Conservation (phyloP, 352 stramenopile species). For the Globisporangium cylindrosporum region DNA sequence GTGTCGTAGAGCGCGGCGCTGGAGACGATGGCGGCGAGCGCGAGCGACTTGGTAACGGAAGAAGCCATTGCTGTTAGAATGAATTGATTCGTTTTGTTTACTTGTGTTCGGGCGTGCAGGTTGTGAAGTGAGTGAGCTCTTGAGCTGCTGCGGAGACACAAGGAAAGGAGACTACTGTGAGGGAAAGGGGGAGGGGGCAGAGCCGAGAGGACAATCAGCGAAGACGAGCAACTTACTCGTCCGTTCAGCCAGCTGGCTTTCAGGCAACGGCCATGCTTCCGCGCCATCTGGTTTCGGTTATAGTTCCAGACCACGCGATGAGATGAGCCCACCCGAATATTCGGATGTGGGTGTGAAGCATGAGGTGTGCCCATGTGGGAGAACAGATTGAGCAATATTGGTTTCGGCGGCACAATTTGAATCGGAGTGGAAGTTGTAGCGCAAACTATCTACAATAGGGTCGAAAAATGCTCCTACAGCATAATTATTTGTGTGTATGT, state of each 20-base stretch:
- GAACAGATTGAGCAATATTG: no score
- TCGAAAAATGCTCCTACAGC: no score
- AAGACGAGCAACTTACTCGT: no score
- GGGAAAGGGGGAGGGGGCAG: neutral
- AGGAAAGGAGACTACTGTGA: no score
- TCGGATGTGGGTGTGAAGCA: no score
- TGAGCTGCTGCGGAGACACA: neutral
- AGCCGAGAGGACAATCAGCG: neutral
- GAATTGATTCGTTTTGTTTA: neutral
- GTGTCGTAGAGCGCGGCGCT: slow-evolving; percentile 10
- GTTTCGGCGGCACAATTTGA: no score
- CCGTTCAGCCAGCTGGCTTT: neutral
- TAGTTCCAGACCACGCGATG: no score
- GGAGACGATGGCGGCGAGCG: slow-evolving; percentile 21
- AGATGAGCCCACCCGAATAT: no score
- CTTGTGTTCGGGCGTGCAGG: neutral
- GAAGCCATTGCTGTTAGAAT: slow-evolving; percentile 8
- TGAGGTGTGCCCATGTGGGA: no score
- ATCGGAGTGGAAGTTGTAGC: no score
- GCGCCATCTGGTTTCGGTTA: neutral
- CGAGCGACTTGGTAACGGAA: slow-evolving; percentile 21
- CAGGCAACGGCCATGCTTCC: neutral
- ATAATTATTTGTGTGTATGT: no score
- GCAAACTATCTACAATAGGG: no score
- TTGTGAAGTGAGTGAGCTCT: slow-evolving; percentile 6